phyloP scores from a whole-genome alignment of 306 rosid species.

The Corylus avellana region DNA sequence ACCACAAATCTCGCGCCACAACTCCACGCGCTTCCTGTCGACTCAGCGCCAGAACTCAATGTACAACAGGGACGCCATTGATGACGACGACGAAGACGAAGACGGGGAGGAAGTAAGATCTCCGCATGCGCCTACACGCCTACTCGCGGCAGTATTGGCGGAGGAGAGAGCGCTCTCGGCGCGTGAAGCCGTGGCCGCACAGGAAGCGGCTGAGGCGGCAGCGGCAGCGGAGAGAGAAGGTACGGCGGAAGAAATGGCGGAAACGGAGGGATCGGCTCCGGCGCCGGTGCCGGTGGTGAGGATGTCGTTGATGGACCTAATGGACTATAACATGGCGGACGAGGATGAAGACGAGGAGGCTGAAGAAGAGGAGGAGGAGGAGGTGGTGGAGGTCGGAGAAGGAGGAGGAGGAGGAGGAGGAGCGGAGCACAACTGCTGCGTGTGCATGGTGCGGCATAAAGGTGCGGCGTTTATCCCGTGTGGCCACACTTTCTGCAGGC shows the following conservation, averaged over 20 bases:
- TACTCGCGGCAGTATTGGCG: slow-evolving; percentile 37
- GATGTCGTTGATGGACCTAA: slow-evolving; percentile 86
- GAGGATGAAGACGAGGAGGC: slow-evolving; percentile 60
- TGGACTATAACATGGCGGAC: slow-evolving; percentile 74
- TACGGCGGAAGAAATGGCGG: neutral
- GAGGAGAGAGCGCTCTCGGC: slow-evolving; percentile 53
- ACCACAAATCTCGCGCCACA: slow-evolving; percentile 37
- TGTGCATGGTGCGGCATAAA: slow-evolving; percentile 85
- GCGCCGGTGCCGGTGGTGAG: slow-evolving; percentile 29
- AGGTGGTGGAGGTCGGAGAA: slow-evolving; percentile 5
- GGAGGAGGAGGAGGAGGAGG: slow-evolving; percentile 30
- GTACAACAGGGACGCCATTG: slow-evolving; percentile 25
- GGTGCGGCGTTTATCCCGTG: slow-evolving; percentile 61
- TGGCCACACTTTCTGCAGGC: slow-evolving; percentile 81
- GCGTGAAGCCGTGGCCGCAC: slow-evolving; percentile 56
- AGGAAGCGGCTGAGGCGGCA: slow-evolving; percentile 39
- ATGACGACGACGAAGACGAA: slow-evolving; percentile 21
- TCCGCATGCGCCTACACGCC: slow-evolving; percentile 33
- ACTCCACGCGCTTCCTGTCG: slow-evolving; percentile 24
- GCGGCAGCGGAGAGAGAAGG: slow-evolving; percentile 9
- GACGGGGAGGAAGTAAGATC: slow-evolving; percentile 28
- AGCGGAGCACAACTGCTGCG: slow-evolving; percentile 61
- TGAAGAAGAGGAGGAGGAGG: slow-evolving; percentile 33
- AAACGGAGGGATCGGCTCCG: slow-evolving; percentile 10
- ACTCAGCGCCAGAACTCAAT: slow-evolving; percentile 32